Base-by-base conservation (phyloP, 2,329 filamentous ascomycete species). In the Pseudogymnoascus sp. region DNA sequence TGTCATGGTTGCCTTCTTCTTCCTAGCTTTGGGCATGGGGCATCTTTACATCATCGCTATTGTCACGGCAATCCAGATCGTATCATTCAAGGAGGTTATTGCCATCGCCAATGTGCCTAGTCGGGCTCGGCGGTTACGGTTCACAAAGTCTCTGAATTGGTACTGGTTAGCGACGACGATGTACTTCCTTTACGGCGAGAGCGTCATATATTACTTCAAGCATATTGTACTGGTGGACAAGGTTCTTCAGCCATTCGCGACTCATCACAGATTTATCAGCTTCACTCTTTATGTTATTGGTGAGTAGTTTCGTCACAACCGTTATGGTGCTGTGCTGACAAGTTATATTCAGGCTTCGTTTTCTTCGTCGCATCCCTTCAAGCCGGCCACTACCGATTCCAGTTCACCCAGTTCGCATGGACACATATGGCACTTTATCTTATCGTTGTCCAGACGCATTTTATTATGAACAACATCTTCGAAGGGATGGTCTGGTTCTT, bases 401-500 rank as follows among this genome's bases (percentile, higher is more conserved):
- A 99, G 75, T 99, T 99, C 76, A 96, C 92, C 63, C 94, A 99
- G 74, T 99, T 97, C 70, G 94, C 92, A 59, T 99, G 94, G 94
- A 97, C 94, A 12, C 94, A 99, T 74, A 97, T 99, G 92, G 94
- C 95, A 4, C 83, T 99, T 18, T 97, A 95, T 78, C 80, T 99
- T 69, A 96, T 99, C 69, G 92, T 97, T 37, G 92, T 96, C 5
- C 92, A 99, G 74, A 92, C 94, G 12, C 94, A 99, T 73, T 99
- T 99, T 74, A 90, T 97, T 76, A 97, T 99, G 90, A 99, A 99
- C 81, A 99, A 99, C 75, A 88, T 99, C 65, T 95, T 99, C 68
- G 94, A 99, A 76, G 94, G 94, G 76, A 91, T 99, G 89, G 95
- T 99, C 72, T 99, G 94, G 94, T 97, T 99, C 80, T 96, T 97